Conservation (phyloP, 176 grass and related monocot genomes). For the Alloteropsis semialata region DNA sequence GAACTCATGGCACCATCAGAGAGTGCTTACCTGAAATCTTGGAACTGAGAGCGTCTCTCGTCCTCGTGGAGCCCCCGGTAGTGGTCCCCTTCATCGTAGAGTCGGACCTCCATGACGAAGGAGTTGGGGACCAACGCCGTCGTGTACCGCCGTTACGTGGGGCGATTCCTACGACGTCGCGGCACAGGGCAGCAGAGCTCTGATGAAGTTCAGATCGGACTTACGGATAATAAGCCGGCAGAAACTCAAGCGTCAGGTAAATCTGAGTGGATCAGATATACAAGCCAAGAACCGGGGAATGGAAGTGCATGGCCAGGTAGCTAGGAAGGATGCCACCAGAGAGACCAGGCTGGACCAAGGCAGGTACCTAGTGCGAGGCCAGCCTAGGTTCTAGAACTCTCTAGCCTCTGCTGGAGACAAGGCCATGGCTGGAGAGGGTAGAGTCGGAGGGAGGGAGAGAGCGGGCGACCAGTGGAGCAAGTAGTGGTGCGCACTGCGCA, state of each 20-base stretch:
- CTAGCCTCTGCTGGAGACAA: constrained; percentile 1
- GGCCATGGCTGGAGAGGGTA: background rate
- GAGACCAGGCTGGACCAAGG: background rate
- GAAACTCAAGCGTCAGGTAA: background rate
- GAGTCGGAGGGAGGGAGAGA: background rate
- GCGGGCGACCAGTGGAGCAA: background rate
- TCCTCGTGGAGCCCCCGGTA: background rate
- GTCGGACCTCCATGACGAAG: background rate
- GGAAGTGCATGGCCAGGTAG: background rate
- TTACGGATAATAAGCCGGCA: background rate
- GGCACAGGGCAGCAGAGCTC: too few species aligned
- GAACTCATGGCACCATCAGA: background rate
- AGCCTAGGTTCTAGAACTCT: constrained; percentile 9
- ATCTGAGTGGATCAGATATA: background rate
- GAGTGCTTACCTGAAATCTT: constrained; percentile 14
- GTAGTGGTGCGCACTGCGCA: constrained; percentile 32
- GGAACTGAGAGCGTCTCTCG: background rate
- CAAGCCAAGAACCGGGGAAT: background rate
- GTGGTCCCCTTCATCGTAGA: background rate
- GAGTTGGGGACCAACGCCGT: background rate
- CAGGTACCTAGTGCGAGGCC: background rate
- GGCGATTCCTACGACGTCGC: background rate
- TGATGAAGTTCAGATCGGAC: background rate
- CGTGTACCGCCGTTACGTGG: background rate
- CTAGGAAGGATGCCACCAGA: background rate